A percentile compares a stretch with the other conserved stretches of the same genome.
These are phyloP conservation scores for Ustilago trichophora DNA, from an alignment of 1,284 basidiomycete species.

Conservation along the genomic window DNA sequence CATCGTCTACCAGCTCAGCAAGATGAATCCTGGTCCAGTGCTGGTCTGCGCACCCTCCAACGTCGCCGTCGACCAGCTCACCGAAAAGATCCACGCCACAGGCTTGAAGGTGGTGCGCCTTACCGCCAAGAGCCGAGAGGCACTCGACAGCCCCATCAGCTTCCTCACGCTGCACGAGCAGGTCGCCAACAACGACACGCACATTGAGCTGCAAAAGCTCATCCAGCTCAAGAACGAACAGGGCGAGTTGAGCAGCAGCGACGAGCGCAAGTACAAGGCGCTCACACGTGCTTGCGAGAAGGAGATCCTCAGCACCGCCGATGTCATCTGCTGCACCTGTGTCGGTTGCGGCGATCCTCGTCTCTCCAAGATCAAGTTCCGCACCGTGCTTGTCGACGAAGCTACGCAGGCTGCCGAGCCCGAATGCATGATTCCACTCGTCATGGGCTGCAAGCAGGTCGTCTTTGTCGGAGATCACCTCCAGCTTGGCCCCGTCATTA, in stretches of 20 bases:
- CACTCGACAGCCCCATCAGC: constrained; percentile 88
- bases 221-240: constrained; percentile 97
- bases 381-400: constrained; percentile 97
- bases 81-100: constrained; percentile 96
- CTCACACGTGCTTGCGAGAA: constrained; percentile 93
- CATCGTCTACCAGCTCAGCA: constrained; percentile 96
- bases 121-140: constrained; percentile 96
- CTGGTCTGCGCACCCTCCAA: constrained; percentile 99
- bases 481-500: constrained; percentile 98
- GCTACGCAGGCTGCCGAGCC: constrained; percentile 98
- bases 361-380: constrained; percentile 94
- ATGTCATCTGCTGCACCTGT: constrained; percentile 98
- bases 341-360: constrained; percentile 97
- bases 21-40: constrained; percentile 99
- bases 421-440: constrained; percentile 98
- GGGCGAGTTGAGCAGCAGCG: constrained; percentile 92
- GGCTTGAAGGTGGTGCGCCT: constrained; percentile 97
- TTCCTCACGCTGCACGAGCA: constrained; percentile 97
- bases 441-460: constrained; percentile 97
- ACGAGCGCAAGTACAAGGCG: constrained; percentile 97
- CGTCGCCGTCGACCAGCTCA: constrained; percentile 98
- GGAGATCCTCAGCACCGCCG: constrained; percentile 92
- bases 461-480: constrained; percentile 94
- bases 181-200: constrained; percentile 84
- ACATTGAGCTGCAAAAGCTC: constrained; percentile 89